These are phyloP conservation scores for Stagonosporopsis cucurbitacearum DNA, from an alignment of 2,329 filamentous ascomycete genomes.

Conservation along the genomic window DNA sequence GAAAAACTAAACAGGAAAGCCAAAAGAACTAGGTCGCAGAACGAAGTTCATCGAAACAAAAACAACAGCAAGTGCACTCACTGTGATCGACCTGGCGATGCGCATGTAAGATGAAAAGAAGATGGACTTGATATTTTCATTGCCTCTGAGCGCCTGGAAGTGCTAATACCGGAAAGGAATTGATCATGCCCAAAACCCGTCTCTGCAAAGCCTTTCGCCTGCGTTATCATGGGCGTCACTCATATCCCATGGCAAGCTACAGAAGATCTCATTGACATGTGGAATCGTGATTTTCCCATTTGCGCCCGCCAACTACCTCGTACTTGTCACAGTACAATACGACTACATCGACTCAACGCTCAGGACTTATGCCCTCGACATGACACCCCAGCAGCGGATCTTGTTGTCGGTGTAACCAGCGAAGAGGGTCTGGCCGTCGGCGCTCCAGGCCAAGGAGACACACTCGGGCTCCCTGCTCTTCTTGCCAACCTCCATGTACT, in stretches of 20 bases:
- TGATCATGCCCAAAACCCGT: conserved; percentile 44
- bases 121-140: conserved; percentile 52
- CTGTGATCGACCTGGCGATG: not conserved
- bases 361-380: conserved; percentile 48
- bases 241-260: conserved; percentile 49
- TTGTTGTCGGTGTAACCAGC: conserved; percentile 99
- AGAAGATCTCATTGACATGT: conserved; percentile 38
- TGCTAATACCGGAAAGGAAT: conserved; percentile 49
- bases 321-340: conserved; percentile 28
- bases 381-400: conserved; percentile 53
- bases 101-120: conserved; percentile 5
- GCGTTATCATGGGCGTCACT: conserved; percentile 40
- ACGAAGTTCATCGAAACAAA: not conserved
- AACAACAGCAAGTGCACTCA: not conserved
- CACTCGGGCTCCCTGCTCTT: conserved; percentile 99
- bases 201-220: conserved; percentile 22
- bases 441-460: conserved; percentile 95
- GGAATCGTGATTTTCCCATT: conserved; percentile 49
- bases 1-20: no score
- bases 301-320: conserved; percentile 35
- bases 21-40: not conserved
- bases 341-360: conserved; percentile 21
- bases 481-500: conserved; percentile 95
- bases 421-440: conserved; percentile 98
- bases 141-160: conserved; percentile 53